Conservation (phyloP, 2,329 filamentous ascomycete genomes). For the Akanthomyces lecanii region DNA sequence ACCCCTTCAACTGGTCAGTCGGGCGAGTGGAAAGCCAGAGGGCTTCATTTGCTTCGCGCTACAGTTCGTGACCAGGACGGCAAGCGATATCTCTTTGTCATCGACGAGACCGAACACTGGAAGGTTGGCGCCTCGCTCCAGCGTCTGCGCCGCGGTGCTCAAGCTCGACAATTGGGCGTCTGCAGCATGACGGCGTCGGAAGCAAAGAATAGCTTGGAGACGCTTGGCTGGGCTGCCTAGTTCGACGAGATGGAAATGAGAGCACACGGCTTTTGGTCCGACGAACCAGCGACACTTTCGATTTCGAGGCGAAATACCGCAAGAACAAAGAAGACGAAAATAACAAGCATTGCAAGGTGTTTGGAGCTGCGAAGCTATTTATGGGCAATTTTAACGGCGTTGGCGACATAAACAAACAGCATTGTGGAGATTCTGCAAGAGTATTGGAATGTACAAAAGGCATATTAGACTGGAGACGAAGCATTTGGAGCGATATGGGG, state of each 20-base stretch:
- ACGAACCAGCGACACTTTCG: not conserved
- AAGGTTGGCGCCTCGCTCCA: conserved; percentile 62
- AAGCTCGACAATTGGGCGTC: conserved; percentile 56
- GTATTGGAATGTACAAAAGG: conserved; percentile 8
- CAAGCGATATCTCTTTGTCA: conserved; percentile 61
- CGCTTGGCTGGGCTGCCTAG: conserved; percentile 48
- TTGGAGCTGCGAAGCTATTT: not conserved
- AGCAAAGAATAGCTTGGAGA: conserved; percentile 51
- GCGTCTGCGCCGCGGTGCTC: conserved; percentile 55
- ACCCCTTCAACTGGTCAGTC: conserved; percentile 40
- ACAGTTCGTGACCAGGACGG: conserved; percentile 63
- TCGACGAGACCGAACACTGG: conserved; percentile 63
- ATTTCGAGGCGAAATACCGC: not conserved
- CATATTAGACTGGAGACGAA: conserved; percentile 4
- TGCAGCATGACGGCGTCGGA: conserved; percentile 52
- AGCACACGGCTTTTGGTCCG: not conserved
- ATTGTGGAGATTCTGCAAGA: conserved; percentile 1
- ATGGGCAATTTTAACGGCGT: conserved; percentile 14
- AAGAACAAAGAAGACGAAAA: not conserved
- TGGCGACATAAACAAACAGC: conserved; percentile 12
- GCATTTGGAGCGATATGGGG: conserved; percentile 10
- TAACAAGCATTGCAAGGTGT: conserved; percentile 2
- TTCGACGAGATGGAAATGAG: not conserved
- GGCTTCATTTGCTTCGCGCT: conserved; percentile 59
- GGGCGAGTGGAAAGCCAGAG: conserved; percentile 51